Conservation (phyloP, 2,329 filamentous ascomycete species). For the Aureobasidium uvarum region DNA sequence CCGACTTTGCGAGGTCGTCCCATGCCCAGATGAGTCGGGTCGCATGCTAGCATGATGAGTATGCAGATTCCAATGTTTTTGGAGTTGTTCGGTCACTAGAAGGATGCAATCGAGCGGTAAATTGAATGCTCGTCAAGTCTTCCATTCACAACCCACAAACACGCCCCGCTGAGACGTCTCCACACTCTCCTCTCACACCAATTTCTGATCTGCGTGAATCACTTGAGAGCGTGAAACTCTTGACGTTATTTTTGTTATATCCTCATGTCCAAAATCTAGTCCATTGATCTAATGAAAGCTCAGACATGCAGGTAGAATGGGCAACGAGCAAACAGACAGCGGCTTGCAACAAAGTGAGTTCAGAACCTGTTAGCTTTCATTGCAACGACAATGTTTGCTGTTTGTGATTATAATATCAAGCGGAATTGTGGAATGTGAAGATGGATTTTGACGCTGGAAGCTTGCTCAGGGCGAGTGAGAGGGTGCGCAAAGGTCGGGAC, state of each 20-base stretch:
- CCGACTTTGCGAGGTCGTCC: not conserved
- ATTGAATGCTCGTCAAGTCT: not conserved
- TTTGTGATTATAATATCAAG: not conserved
- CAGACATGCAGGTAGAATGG: not conserved
- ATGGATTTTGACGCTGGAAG: not conserved
- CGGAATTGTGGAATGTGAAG: not conserved
- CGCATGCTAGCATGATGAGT: not conserved
- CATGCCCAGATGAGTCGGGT: not conserved
- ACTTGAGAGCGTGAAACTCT: not conserved
- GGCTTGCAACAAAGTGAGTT: not conserved
- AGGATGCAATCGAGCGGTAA: too few relatives aligned
- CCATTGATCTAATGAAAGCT: not conserved
- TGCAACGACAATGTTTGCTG: not conserved
- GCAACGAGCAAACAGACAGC: not conserved
- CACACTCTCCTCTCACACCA: not conserved
- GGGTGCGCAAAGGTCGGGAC: not conserved
- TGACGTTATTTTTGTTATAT: too few relatives aligned
- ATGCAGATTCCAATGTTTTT: not conserved
- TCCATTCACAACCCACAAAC: not conserved
- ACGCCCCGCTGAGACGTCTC: not conserved
- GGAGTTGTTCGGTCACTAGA: not conserved
- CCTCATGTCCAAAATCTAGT: not conserved
- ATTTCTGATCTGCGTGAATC: too few relatives aligned
- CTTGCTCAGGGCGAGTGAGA: not conserved
- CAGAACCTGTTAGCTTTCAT: not conserved